phyloP scores from a whole-genome alignment of 2,329 filamentous ascomycete genomes.

The Colletotrichum salicis region DNA sequence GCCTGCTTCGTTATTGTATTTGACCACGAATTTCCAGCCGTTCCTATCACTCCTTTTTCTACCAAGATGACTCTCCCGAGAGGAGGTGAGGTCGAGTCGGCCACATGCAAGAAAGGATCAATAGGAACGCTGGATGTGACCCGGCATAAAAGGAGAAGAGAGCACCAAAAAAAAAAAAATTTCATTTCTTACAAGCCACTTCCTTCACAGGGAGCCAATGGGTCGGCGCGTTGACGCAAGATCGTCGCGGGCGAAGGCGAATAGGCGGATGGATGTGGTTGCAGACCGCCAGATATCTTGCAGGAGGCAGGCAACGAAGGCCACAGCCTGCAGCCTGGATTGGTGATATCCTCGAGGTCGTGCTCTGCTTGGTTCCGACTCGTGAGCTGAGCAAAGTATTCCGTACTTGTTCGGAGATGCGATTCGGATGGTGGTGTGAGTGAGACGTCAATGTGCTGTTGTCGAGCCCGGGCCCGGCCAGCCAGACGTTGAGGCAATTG shows the following conservation, averaged over 20 bases:
- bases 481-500: not conserved
- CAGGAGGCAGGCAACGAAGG: conserved; percentile 15
- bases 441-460: not conserved
- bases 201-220: conserved; percentile 31
- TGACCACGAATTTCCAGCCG: not conserved
- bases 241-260: conserved; percentile 27
- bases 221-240: conserved; percentile 15
- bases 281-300: conserved; percentile 34
- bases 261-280: conserved; percentile 25
- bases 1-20: not conserved
- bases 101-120: conserved; percentile 11
- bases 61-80: not conserved
- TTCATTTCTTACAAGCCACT: conserved; percentile 29
- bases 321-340: conserved; percentile 6
- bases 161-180: not conserved
- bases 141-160: not conserved
- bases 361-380: conserved; percentile 5
- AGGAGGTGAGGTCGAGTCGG: conserved; percentile 15
- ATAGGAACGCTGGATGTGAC: conserved; percentile 18
- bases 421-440: not conserved
- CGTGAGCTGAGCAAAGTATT: not conserved
- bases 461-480: not conserved
- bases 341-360: not conserved
- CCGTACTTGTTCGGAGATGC: not conserved
- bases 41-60: not conserved